Conservation (phyloP, 805 yeast species). For the Sungouiozyma intestinalis region DNA sequence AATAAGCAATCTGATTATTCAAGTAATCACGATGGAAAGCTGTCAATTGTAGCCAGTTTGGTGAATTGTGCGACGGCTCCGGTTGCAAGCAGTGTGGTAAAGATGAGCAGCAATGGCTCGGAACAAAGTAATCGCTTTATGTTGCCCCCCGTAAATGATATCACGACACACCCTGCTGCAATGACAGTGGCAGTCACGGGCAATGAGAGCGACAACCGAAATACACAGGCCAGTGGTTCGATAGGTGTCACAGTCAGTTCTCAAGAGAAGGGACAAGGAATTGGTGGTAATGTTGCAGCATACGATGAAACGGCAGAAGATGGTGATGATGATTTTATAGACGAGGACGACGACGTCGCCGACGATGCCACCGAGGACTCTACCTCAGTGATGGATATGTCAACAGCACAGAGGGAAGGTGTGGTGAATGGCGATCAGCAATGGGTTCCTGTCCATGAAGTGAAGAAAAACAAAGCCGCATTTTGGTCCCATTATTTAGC, state of each 20-base stretch:
- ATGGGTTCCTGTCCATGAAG: conserved; percentile 11
- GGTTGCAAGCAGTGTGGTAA: no score
- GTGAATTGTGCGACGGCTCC: no score
- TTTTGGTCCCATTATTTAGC: conserved; percentile 12
- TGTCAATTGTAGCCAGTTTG: no score
- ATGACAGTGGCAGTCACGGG: no score
- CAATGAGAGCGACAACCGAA: no score
- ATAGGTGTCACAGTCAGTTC: no score
- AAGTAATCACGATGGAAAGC: no score
- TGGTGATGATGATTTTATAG: neutral
- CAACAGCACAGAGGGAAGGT: conserved; percentile 3
- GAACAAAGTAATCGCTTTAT: neutral
- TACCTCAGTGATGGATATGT: neutral
- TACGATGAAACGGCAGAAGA: neutral
- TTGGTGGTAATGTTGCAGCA: neutral
- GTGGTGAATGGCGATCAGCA: conserved; percentile 2
- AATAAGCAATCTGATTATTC: no score
- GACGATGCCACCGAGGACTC: neutral
- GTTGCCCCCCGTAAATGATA: neutral
- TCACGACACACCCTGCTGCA: neutral
- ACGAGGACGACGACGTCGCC: neutral
- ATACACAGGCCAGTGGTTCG: no score
- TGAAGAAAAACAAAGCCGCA: conserved; percentile 5
- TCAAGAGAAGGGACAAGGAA: no score
- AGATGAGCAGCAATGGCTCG: neutral